Conservation (phyloP, 371 early-diverging fungal genomes). For the Apophysomyces trapeziformis region DNA sequence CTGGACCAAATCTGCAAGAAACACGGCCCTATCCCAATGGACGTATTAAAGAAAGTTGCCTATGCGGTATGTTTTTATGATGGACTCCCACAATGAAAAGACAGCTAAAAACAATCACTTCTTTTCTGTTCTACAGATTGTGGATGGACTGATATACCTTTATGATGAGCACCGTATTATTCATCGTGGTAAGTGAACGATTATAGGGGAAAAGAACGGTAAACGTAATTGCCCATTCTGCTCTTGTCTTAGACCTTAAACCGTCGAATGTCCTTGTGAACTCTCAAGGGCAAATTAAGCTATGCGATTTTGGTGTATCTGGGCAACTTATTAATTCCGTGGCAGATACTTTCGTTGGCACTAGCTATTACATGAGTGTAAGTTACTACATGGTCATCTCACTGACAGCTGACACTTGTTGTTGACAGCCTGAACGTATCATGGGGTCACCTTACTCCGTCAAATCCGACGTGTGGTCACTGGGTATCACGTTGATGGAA, state of each 20-base stretch:
- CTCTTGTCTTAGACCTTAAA: slow-evolving; percentile 64
- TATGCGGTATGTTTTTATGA: slow-evolving; percentile 58
- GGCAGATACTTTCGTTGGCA: slow-evolving; percentile 91
- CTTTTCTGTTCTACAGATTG: slow-evolving; percentile 47
- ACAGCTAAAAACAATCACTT: neutral
- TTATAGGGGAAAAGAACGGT: neutral
- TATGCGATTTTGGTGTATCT: slow-evolving; percentile 92
- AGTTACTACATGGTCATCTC: slow-evolving; percentile 30
- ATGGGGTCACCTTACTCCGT: slow-evolving; percentile 90
- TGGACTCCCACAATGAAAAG: neutral
- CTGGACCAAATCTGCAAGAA: slow-evolving; percentile 81
- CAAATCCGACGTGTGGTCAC: slow-evolving; percentile 94
- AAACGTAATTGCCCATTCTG: neutral
- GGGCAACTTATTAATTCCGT: slow-evolving; percentile 83
- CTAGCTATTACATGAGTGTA: slow-evolving; percentile 92
- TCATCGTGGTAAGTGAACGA: slow-evolving; percentile 68
- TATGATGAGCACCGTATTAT: slow-evolving; percentile 86
- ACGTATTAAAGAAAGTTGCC: slow-evolving; percentile 77
- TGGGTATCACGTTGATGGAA: slow-evolving; percentile 94
- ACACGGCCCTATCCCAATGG: slow-evolving; percentile 76
- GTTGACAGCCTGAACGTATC: slow-evolving; percentile 91
- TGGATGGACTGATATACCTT: slow-evolving; percentile 82
- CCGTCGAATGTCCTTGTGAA: slow-evolving; percentile 84
- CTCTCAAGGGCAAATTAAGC: slow-evolving; percentile 82
- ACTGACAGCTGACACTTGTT: slow-evolving; percentile 12